Conservation (phyloP, 2,329 filamentous ascomycete genomes). For the Cercospora brassicicola region DNA sequence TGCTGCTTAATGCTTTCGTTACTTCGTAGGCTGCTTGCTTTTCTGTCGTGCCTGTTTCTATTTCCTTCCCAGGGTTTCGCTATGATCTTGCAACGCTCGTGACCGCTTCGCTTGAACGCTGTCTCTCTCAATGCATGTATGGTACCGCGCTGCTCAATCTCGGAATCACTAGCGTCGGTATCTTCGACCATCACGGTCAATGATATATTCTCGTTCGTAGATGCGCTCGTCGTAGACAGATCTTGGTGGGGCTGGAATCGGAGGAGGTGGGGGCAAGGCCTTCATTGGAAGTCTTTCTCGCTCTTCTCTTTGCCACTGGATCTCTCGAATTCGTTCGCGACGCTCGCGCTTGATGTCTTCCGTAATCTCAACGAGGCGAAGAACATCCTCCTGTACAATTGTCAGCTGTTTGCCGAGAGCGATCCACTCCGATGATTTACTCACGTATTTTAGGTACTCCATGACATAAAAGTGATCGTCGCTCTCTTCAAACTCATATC, state of each 20-base stretch:
- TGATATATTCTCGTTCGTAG: slow-evolving; percentile 67
- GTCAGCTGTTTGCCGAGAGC: slow-evolving; percentile 1
- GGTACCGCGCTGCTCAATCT: neutral
- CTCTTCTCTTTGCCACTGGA: slow-evolving; percentile 60
- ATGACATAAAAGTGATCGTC: slow-evolving; percentile 89
- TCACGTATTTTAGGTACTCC: slow-evolving; percentile 82
- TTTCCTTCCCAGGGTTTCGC: slow-evolving; percentile 11
- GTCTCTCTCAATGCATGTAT: slow-evolving; percentile 8
- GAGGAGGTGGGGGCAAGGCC: slow-evolving; percentile 43
- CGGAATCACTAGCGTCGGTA: slow-evolving; percentile 18
- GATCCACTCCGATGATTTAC: slow-evolving; percentile 43
- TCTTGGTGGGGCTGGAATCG: slow-evolving; percentile 42
- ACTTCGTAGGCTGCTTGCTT: slow-evolving; percentile 14
- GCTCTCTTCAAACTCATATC: slow-evolving; percentile 89
- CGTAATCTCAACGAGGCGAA: slow-evolving; percentile 77
- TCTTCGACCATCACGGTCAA: slow-evolving; percentile 50
- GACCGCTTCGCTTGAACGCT: slow-evolving; percentile 12
- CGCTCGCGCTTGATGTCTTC: slow-evolving; percentile 74
- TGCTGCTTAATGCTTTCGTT: slow-evolving; percentile 9
- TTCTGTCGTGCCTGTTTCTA: slow-evolving; percentile 12
- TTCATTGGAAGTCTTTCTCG: slow-evolving; percentile 51
- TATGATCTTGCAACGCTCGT: slow-evolving; percentile 1
- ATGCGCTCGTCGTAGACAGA: slow-evolving; percentile 62
- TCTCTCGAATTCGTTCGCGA: slow-evolving; percentile 58
- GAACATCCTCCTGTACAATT: slow-evolving; percentile 72